These are phyloP conservation scores for Wickerhamiella sergipiensis DNA, from an alignment of 805 yeast species.

Conservation along the genomic window DNA sequence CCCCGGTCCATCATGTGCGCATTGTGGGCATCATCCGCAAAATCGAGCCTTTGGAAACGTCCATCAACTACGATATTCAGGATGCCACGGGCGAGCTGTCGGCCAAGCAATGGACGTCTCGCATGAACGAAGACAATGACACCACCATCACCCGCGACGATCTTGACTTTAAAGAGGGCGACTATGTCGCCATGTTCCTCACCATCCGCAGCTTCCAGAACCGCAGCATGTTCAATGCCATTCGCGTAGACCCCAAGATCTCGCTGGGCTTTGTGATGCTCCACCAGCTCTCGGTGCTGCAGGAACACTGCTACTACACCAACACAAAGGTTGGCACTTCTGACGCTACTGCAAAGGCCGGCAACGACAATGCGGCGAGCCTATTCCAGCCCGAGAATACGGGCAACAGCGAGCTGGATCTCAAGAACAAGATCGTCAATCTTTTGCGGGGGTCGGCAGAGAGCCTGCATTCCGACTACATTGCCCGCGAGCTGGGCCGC, in stretches of 20 bases:
- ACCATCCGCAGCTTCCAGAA: constrained; percentile 35
- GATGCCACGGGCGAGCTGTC: constrained; percentile 55
- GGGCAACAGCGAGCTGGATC: constrained; percentile 1
- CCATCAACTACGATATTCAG: constrained; percentile 37
- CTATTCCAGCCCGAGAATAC: background rate
- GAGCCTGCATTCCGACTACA: constrained; percentile 7
- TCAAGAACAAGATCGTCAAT: constrained; percentile 6
- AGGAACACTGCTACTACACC: constrained; percentile 28
- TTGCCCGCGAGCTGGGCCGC: constrained; percentile 8
- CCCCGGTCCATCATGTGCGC: constrained; percentile 40
- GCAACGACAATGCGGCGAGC: background rate
- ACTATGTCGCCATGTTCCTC: constrained; percentile 40
- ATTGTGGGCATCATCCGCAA: constrained; percentile 46
- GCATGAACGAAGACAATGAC: constrained; percentile 22
- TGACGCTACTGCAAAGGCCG: background rate
- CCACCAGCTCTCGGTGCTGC: constrained; percentile 18
- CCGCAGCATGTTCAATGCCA: constrained; percentile 37
- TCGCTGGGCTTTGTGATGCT: background rate
- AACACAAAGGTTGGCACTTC: constrained; percentile 11
- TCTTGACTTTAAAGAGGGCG: constrained; percentile 23
- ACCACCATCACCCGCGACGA: constrained; percentile 1
- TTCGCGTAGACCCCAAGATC: constrained; percentile 33
- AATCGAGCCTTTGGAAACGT: constrained; percentile 33
- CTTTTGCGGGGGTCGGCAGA: constrained; percentile 7
- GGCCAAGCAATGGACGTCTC: constrained; percentile 37